A percentile compares a stretch with the other conserved stretches of the same genome.
Conservation (phyloP, 768 basidiomycete genomes). For the Rhizopogon vinicolor region DNA sequence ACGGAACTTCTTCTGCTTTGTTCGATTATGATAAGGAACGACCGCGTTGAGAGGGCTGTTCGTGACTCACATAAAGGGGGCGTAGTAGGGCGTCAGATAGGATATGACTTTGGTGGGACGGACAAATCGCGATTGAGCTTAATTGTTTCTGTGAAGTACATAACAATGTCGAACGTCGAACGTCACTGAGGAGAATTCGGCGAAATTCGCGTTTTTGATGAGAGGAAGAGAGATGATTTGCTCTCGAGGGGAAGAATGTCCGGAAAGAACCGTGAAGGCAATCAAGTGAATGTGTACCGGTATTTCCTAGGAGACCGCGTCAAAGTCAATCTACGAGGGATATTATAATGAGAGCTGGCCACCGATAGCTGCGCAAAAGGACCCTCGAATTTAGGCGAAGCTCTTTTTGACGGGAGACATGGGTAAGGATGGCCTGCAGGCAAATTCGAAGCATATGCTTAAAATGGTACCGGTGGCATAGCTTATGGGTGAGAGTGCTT, state of each 20-base stretch:
- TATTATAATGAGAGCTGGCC: slow-evolving; percentile 1
- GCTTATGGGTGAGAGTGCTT: slow-evolving; percentile 7
- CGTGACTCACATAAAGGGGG: neutral
- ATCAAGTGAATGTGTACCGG: neutral
- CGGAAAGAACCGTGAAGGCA: neutral
- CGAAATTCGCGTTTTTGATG: neutral
- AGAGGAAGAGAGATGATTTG: neutral
- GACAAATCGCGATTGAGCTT: neutral
- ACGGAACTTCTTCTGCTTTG: too few species aligned
- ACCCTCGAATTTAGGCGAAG: slow-evolving; percentile 28
- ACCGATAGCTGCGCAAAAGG: slow-evolving; percentile 4
- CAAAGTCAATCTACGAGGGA: slow-evolving; percentile 6
- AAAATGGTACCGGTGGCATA: slow-evolving; percentile 9
- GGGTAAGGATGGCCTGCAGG: slow-evolving; percentile 12
- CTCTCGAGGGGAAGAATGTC: neutral
- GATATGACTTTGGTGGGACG: too few species aligned
- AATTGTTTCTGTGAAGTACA: neutral
- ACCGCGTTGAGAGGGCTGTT: too few species aligned
- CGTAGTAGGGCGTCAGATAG: too few species aligned
- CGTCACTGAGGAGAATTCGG: neutral
- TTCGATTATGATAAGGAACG: too few species aligned
- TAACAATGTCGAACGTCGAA: too few species aligned
- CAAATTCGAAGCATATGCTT: slow-evolving; percentile 9
- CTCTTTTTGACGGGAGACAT: slow-evolving; percentile 13
- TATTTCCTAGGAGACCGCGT: slow-evolving; percentile 29